Evolutionary conservation across 805 yeast species (phyloP).

Genomic region (Yamadazyma takamatsuzukensis): DNA sequence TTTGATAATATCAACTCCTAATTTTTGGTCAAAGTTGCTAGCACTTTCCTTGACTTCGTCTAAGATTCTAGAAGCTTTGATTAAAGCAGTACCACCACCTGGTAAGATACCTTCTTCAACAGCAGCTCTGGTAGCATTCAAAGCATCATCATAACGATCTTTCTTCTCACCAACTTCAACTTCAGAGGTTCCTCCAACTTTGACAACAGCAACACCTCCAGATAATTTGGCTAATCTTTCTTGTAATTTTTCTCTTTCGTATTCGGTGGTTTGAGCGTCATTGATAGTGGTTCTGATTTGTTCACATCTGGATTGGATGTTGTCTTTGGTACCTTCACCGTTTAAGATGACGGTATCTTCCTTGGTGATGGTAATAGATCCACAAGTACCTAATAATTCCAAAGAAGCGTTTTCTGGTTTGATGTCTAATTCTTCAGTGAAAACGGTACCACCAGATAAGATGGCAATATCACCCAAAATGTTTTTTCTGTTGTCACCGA

Average conservation of each 20-base stretch:
- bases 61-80: conserved; percentile 81
- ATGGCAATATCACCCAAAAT: conserved; percentile 93
- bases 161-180: conserved; percentile 99
- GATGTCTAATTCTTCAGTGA: conserved; percentile 91
- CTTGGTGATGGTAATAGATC: conserved; percentile 87
- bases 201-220: conserved; percentile 97
- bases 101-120: conserved; percentile 98
- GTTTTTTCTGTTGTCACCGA: conserved; percentile 98
- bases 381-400: conserved; percentile 87
- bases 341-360: conserved; percentile 93
- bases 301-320: conserved; percentile 82
- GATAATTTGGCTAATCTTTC: conserved; percentile 96
- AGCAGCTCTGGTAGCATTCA: conserved; percentile 98
- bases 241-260: conserved; percentile 95
- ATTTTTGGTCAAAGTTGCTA: conserved; percentile 87
- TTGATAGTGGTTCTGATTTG: conserved; percentile 83
- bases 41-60: conserved; percentile 63
- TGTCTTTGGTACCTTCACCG: conserved; percentile 85
- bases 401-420: conserved; percentile 93
- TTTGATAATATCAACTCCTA: conserved; percentile 91
- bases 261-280: conserved; percentile 74
- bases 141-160: conserved; percentile 97
- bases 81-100: conserved; percentile 98
- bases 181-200: conserved; percentile 96
- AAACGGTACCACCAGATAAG: conserved; percentile 87